phyloP scores from a whole-genome alignment of 1,139 yeast genomes.

The Nadsonia starkeyi-henricii region DNA sequence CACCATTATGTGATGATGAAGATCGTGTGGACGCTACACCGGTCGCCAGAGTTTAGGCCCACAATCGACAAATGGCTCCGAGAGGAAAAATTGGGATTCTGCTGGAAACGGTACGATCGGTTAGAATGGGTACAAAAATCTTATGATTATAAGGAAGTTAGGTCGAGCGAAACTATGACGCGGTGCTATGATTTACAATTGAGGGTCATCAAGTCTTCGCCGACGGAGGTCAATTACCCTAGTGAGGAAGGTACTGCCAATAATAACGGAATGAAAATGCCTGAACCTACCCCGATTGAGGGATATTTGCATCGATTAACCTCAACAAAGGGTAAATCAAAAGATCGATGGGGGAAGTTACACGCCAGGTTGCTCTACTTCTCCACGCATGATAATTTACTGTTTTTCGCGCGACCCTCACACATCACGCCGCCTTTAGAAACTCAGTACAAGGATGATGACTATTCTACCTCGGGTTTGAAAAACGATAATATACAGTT shows the following conservation, averaged over 20 bases:
- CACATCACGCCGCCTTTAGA: slow-evolving; percentile 49
- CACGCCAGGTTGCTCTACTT: slow-evolving; percentile 48
- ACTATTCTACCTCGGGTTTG: neutral
- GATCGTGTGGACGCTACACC: slow-evolving; percentile 18
- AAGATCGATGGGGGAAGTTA: slow-evolving; percentile 22
- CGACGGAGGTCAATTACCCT: slow-evolving; percentile 20
- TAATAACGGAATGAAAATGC: slow-evolving; percentile 12
- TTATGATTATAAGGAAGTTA: slow-evolving; percentile 32
- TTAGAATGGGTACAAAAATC: slow-evolving; percentile 60
- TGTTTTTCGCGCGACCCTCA: slow-evolving; percentile 44
- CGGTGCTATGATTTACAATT: slow-evolving; percentile 41
- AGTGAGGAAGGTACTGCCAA: slow-evolving; percentile 1
- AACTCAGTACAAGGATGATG: neutral
- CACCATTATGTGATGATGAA: slow-evolving; percentile 16
- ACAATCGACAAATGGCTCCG: slow-evolving; percentile 18
- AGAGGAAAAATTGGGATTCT: slow-evolving; percentile 34
- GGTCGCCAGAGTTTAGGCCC: slow-evolving; percentile 15
- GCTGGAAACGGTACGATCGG: slow-evolving; percentile 56
- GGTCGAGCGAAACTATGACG: slow-evolving; percentile 30
- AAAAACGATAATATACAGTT: neutral
- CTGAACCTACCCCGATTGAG: slow-evolving; percentile 58
- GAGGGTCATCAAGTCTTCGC: slow-evolving; percentile 36
- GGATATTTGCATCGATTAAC: slow-evolving; percentile 58
- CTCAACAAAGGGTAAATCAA: slow-evolving; percentile 30
- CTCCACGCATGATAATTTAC: slow-evolving; percentile 43